Evolutionary conservation across 1,284 basidiomycete species (phyloP), one percentile per base, ranked within the genome.

Genomic region (Tilletia walkeri): DNA sequence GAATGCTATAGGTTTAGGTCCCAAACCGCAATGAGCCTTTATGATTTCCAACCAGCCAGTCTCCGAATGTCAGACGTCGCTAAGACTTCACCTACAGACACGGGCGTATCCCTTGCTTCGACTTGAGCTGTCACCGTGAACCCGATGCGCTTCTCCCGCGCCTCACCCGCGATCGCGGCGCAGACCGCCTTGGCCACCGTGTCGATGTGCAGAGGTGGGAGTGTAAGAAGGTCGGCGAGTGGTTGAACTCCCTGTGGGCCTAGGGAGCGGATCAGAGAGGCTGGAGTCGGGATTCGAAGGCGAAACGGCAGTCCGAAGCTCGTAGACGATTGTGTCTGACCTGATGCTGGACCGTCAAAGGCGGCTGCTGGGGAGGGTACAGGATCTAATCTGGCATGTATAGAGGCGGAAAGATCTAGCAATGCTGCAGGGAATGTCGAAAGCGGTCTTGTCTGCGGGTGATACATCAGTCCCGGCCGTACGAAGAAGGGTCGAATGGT

Each of bases 161-260:
- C 38, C 59, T 84, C 84, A 65, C 73, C 75, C 71, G 82, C 84
- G 68, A 91, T 84, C 4, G 85, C 79, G 1, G 75, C 84, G 74
- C 90, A 89, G 9, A 94, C 88, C 0, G 94, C 93, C 77, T 91
- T 89, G 1, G 91, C 95, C 49, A 99, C 93, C 72, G 95, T 94
- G 79, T 99, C 95, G 36, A 97, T 93, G 81, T 99, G 95, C 65
- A 99, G 89, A 0, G 96, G 94, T 36, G 91, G 92, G 68, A 91
- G 90, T 12, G 88, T 88, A 71, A 95, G 84, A 30, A 91, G 89
- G 69, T 91, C 89, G 3, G 92, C 89, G 41, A 97, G 85, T 1
- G 92, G 89, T 48, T 89, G 87, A 39, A 90, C 65, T 47, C 41
- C 45, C 4, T 84, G 34, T 74, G 38, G 76, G 38, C 83, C 82